These are phyloP conservation scores for Sequoiadendron giganteum DNA, from an alignment of 75 land plant species.

Conservation along the genomic window DNA sequence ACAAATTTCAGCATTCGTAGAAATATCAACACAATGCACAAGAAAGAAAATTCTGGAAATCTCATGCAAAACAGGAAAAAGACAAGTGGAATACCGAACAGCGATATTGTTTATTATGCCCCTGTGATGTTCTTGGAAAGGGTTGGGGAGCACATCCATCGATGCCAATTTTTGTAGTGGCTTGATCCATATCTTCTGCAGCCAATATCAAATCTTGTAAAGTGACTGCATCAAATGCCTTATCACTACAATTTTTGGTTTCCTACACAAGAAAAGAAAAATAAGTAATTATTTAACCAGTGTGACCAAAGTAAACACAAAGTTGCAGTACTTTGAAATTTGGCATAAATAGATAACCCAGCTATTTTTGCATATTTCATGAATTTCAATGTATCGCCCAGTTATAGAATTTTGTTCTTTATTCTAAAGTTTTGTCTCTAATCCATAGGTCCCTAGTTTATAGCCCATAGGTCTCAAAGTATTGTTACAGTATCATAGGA, in stretches of 20 bases:
- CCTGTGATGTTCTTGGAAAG: slow-evolving; percentile 28
- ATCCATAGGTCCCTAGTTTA: not conserved
- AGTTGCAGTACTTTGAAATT: not conserved
- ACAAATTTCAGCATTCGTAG: not conserved
- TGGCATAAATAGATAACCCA: not conserved
- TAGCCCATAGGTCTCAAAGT: too few species aligned
- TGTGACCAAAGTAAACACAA: not conserved
- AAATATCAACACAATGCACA: too few species aligned
- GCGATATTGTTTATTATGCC: slow-evolving; percentile 31
- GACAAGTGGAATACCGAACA: slow-evolving; percentile 28
- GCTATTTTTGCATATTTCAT: not conserved
- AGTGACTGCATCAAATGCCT: slow-evolving; percentile 10
- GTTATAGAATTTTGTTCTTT: not conserved
- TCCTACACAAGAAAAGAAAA: slow-evolving; percentile 3
- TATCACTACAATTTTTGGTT: slow-evolving; percentile 9
- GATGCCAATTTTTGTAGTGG: slow-evolving; percentile 10
- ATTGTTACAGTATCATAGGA: too few species aligned
- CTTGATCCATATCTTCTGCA: slow-evolving; percentile 15
- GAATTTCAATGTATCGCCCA: not conserved
- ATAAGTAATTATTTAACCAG: not conserved
- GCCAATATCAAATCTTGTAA: slow-evolving; percentile 20
- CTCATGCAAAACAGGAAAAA: not conserved
- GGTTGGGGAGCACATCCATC: slow-evolving; percentile 13
- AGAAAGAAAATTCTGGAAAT: not conserved
- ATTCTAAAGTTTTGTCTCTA: not conserved